Base-by-base conservation (phyloP, 768 basidiomycete species). In the Tricholoma matsutake region DNA sequence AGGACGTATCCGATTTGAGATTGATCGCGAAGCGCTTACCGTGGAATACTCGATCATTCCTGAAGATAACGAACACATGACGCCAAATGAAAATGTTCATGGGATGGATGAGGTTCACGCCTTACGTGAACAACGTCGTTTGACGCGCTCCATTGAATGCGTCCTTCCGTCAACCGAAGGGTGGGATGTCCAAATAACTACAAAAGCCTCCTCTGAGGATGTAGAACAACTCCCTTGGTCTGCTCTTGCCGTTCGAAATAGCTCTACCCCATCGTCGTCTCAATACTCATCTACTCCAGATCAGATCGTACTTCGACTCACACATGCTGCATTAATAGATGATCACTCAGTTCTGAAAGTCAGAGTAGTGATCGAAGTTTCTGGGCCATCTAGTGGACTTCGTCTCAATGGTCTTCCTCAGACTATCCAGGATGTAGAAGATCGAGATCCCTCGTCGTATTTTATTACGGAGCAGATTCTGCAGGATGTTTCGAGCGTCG, bases 341-440 rank as follows among this genome's bases (percentile, higher is more conserved):
- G 83, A 88, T 56, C 87, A 94, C 67, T 86, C 88, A 5, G 79
- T 96, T 3, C 80, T 95, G 59, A 92, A 94, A 75, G 90, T 94
- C 58, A 83, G 83, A 59, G 76, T 94, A 25, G 82, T 86, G 18
- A 83, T 97, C 64, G 95, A 97, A 72, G 81, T 89, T 7, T 92
- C 94, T 55, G 78, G 89, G 47, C 81, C 88, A 2, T 87, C 87
- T 4, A 85, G 84, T 64, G 90, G 89, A 39, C 78, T 98, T 7
- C 82, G 96, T 47, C 79, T 99, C 43, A 98, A 99, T 67, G 96
- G 96, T 1, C 76, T 93, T 13, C 86, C 88, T 4, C 89, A 90
- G 65, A 71, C 79, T 6, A 82, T 94, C 61, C 80, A 86, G 60
- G 79, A 83, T 43, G 68, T 85, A 9, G 87, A 92, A 68, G 85